phyloP scores from a whole-genome alignment of 1,139 yeast species.

The Saccharomyces pastorianus region DNA sequence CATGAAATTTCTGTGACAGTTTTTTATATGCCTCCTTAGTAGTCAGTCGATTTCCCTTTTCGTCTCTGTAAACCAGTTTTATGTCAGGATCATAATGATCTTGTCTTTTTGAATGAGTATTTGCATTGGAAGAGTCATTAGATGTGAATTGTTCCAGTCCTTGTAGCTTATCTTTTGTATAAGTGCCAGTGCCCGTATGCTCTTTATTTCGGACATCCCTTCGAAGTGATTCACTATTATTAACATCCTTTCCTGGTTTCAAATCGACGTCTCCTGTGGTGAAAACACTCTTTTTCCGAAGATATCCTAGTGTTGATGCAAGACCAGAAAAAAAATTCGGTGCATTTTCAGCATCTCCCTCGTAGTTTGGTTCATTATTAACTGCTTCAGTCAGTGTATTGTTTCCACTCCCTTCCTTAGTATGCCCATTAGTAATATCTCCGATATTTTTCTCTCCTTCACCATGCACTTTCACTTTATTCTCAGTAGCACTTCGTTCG shows the following conservation, averaged over 20 bases:
- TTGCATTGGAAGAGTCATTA: slow-evolving; percentile 19
- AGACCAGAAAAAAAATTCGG: slow-evolving; percentile 44
- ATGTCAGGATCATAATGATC: slow-evolving; percentile 56
- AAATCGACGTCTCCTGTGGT: slow-evolving; percentile 19
- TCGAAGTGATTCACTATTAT: slow-evolving; percentile 20
- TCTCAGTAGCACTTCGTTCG: slow-evolving; percentile 5
- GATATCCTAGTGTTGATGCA: slow-evolving; percentile 49
- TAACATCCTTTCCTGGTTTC: slow-evolving; percentile 18
- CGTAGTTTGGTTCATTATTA: not conserved
- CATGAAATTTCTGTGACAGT: slow-evolving; percentile 82
- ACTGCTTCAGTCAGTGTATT: not conserved
- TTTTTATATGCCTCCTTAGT: slow-evolving; percentile 80
- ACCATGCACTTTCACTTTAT: slow-evolving; percentile 7
- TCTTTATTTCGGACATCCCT: not conserved
- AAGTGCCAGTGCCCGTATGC: not conserved
- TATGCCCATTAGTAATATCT: not conserved
- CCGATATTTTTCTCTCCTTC: slow-evolving; percentile 8
- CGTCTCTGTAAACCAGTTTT: slow-evolving; percentile 59
- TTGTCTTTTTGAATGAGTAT: slow-evolving; percentile 9
- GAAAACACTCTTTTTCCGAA: slow-evolving; percentile 41
- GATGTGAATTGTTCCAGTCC: slow-evolving; percentile 27
- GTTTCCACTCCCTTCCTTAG: not conserved
- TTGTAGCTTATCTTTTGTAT: not conserved
- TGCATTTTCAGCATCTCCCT: slow-evolving; percentile 4
- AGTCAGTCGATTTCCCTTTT: slow-evolving; percentile 53